Evolutionary conservation across 805 yeast species (phyloP).

Genomic region (Metschnikowia anglica): DNA sequence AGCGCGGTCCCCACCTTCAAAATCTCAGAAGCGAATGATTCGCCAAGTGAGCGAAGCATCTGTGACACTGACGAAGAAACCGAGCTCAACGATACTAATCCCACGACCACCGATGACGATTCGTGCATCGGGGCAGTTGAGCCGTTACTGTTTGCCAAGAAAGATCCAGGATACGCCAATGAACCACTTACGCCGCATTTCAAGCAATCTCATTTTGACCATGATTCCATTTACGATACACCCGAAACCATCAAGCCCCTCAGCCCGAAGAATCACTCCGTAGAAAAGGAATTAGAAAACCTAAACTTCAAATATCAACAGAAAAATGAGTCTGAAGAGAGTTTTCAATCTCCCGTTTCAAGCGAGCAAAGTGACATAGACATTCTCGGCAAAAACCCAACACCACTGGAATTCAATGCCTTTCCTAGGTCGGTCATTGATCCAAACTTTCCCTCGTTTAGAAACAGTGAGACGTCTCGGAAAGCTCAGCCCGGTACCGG

Average conservation of each 20-base stretch:
- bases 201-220: constrained; percentile 4
- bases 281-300: constrained; percentile 33
- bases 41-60: no score
- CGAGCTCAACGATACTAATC: constrained; percentile 4
- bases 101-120: background rate
- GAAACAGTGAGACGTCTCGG: constrained; percentile 9
- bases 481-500: constrained; percentile 62
- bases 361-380: constrained; percentile 12
- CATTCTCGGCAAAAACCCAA: constrained; percentile 17
- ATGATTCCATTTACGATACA: constrained; percentile 9
- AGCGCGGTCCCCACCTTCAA: constrained; percentile 10
- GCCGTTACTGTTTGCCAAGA: background rate
- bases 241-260: constrained; percentile 31
- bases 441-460: constrained; percentile 16
- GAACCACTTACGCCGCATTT: constrained; percentile 15
- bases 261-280: constrained; percentile 34
- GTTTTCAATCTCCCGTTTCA: background rate
- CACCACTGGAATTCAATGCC: constrained; percentile 20
- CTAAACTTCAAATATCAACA: constrained; percentile 24
- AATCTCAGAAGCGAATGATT: constrained; percentile 6
- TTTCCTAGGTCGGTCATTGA: constrained; percentile 21
- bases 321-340: background rate
- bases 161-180: background rate
- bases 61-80: constrained; percentile 10
- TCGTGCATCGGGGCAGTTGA: background rate